Percentiles rank a stretch among this genome's conserved stretches.
phyloP scores from a whole-genome alignment of 192 early-diverging fungal species.

The Coemansia sp. region DNA sequence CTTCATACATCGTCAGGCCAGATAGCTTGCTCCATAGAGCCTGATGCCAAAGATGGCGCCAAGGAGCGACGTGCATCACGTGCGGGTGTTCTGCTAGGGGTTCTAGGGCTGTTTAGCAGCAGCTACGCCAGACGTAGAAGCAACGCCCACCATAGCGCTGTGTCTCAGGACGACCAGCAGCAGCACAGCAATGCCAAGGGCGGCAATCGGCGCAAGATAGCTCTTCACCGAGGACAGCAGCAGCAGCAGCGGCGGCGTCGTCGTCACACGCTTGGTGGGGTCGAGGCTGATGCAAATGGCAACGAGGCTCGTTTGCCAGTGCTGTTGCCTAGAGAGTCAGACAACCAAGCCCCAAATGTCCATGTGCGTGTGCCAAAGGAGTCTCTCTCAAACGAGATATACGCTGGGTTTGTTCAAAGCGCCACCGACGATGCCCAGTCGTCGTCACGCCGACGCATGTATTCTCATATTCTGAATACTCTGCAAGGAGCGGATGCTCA shows the following conservation, averaged over 20 bases:
- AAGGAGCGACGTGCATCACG: conserved; percentile 1
- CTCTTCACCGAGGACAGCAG: conserved; percentile 7
- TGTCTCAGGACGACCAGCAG: not conserved
- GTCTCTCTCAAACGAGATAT: conserved; percentile 33
- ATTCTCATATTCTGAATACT: conserved; percentile 28
- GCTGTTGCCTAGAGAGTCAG: too few species aligned
- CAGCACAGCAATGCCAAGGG: too few species aligned
- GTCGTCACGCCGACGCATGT: conserved; percentile 37
- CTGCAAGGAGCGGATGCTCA: conserved; percentile 18
- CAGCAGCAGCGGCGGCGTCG: not conserved
- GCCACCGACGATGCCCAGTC: conserved; percentile 27
- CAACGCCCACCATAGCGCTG: not conserved
- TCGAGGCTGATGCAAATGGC: not conserved
- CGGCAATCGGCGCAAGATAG: conserved; percentile 7
- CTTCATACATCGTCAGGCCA: not conserved
- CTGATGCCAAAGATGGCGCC: not conserved
- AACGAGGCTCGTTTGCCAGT: not conserved
- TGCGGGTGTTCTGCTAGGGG: conserved; percentile 27
- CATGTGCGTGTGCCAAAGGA: conserved; percentile 9
- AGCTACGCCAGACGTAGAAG: conserved; percentile 28
- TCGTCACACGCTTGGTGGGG: conserved; percentile 13
- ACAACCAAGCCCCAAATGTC: conserved; percentile 20
- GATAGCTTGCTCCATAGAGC: not conserved
- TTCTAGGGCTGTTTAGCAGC: conserved; percentile 19
- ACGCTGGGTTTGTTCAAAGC: conserved; percentile 23